Base-by-base conservation (phyloP, 2,329 filamentous ascomycete species). In the Colletotrichum orchidophilum region DNA sequence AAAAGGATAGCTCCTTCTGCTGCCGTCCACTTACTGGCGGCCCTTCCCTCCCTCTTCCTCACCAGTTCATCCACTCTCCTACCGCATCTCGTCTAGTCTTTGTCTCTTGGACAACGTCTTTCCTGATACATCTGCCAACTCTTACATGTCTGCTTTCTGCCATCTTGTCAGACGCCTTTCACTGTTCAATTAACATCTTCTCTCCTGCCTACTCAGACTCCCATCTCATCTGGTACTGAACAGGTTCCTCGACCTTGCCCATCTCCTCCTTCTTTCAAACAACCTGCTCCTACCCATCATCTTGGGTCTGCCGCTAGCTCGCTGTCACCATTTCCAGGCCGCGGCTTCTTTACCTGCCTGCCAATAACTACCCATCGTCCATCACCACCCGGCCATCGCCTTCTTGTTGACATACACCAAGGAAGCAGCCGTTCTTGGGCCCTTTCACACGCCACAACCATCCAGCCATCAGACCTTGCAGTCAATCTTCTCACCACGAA, bases 1-100 rank as follows among this genome's bases (percentile, higher is more conserved):
- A 62, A 62, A 70, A 67, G 63, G 67, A 67, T 57, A 70, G 67
- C 63, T 62, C 67, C 53, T 52, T 66, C 67, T 67, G 33, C 63
- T 13, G 13, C 35, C 50, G 6, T 63, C 50, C 52, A 42, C 54
- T 3, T 24, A 11, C 5, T 27, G 13, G 15, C 27, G 27, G 42
- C n/a, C 11, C 24, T 27, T 27, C 24, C 52, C 24, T 33, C 42
- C 24, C 29, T 49, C 55, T 55, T 29, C 57, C 24, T 29, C 15
- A 26, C 31, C 54, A 53, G 39, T 60, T 54, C 54, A 70, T 66
- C 55, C 63, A 67, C 31, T 57, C 24, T 42, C 46, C n/a, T 33
- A 21, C 59, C 39, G 49, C 42, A 21, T 13, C 12, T 35, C 59
- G 42, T 50, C 42, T 33, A 26, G 27, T 54, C 21, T 59, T 15